Base-by-base conservation (phyloP, 805 yeast species). In the Maudiozyma turicensis region DNA sequence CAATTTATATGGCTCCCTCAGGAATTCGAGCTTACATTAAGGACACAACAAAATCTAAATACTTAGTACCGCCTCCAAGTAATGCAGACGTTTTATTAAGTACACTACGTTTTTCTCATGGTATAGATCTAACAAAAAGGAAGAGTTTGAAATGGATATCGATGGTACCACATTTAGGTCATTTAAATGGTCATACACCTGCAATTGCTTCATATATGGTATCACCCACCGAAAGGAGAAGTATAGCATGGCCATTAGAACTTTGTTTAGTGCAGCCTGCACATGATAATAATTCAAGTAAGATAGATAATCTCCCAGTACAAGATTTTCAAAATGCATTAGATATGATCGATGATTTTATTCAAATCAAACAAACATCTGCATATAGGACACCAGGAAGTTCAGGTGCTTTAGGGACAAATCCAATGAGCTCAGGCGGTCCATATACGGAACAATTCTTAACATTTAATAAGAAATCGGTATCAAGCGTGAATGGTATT, bases 171-270 rank as follows among this genome's bases (percentile, higher is more conserved):
- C 80, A 83, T 54, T 60, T 84, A 45, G 76, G 75, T 50, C 89
- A 83, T 59, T 69, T 84, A 53, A 83, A 82, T 61, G 85, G 84
- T 26, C 74, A 79, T 54, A 80, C 90, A 0, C 81, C 89, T 0
- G 71, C 71, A 9, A 73, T 85, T 2, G 70, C 88, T 10, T 70
- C 72, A 28, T 84, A 76, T 60, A 69, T 81, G 43, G 70, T 68
- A 45, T 69, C 73, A 0, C 79, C 78, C 3, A 72, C 70, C 32
- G 77, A 76, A 54, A 71, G 37, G 1, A 81, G 81, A 57, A 78
- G 72, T 48, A 75, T 85, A 1, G 64, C 79, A 42, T 86, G 95
- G 95, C 95, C 95, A 0, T 66, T 82, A 57, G 77, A 76, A 43
- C 66, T 85, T 20, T 82, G 90, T 57, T 70, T 77, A 49, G 68